These are phyloP conservation scores for Sphaerulina populicola DNA, from an alignment of 2,329 filamentous ascomycete genomes.

Conservation along the genomic window DNA sequence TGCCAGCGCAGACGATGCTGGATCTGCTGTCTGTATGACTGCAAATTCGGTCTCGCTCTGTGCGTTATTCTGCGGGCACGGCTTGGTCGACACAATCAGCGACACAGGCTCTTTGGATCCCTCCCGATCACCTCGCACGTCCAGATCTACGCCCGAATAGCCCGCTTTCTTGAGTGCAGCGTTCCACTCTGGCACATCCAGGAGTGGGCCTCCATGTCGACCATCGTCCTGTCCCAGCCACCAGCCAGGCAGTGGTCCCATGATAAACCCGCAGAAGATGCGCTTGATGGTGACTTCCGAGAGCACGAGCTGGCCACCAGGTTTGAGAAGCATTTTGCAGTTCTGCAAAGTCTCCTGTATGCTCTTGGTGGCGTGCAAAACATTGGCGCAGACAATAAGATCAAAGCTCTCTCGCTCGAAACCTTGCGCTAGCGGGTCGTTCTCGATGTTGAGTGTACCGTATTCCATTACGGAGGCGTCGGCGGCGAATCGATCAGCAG, in stretches of 20 bases:
- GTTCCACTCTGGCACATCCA: constrained; percentile 29
- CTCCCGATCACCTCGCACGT: constrained; percentile 6
- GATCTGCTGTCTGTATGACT: background rate
- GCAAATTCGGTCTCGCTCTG: background rate
- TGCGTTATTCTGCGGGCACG: background rate
- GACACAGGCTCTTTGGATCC: constrained; percentile 7
- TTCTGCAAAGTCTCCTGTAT: constrained; percentile 20
- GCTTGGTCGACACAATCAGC: constrained; percentile 8
- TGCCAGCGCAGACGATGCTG: background rate
- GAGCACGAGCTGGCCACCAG: constrained; percentile 9
- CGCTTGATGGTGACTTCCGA: constrained; percentile 13
- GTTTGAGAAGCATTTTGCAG: constrained; percentile 17
- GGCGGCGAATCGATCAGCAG: constrained; percentile 19
- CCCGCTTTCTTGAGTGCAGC: constrained; percentile 20
- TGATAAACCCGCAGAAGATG: constrained; percentile 9
- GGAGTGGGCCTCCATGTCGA: constrained; percentile 20
- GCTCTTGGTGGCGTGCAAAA: constrained; percentile 22
- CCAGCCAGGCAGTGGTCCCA: constrained; percentile 8
- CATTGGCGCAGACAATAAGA: constrained; percentile 23
- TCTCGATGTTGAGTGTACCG: constrained; percentile 28
- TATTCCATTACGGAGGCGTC: constrained; percentile 19
- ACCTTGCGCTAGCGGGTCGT: constrained; percentile 30
- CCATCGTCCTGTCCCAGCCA: constrained; percentile 24
- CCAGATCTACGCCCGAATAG: constrained; percentile 5
- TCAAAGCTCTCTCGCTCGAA: constrained; percentile 28